A percentile compares a stretch with the other conserved stretches of the same genome.
These are phyloP conservation scores for Trifolium fragiferum DNA, from an alignment of 306 rosid species.

Conservation along the genomic window DNA sequence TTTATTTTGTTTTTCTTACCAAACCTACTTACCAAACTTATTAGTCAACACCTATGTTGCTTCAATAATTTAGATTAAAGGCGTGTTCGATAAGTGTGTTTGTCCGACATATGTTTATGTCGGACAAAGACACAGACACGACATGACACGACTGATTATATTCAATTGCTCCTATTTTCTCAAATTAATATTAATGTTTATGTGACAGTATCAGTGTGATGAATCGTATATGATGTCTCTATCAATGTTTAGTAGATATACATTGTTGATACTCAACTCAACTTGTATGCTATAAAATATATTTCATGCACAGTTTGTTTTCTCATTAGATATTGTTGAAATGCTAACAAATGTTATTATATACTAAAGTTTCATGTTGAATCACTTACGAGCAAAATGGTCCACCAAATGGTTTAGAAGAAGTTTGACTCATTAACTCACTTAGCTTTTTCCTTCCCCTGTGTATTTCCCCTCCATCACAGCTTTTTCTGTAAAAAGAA, in stretches of 20 bases:
- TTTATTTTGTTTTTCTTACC: background rate
- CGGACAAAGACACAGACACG: background rate
- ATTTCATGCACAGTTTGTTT: slow-evolving; percentile 31
- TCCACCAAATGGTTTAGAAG: slow-evolving; percentile 60
- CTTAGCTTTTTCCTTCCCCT: slow-evolving; percentile 49
- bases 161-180: too few species aligned
- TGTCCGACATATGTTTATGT: background rate
- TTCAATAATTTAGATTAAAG: background rate
- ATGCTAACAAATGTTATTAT: slow-evolving; percentile 32
- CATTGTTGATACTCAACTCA: background rate
- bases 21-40: background rate
- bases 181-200: too few species aligned
- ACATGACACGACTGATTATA: too few species aligned
- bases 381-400: slow-evolving; percentile 92
- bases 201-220: background rate
- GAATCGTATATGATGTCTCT: background rate
- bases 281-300: background rate
- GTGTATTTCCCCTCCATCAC: slow-evolving; percentile 52
- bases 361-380: slow-evolving; percentile 29
- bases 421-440: slow-evolving; percentile 49
- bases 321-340: slow-evolving; percentile 32
- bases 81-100: background rate
- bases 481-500: slow-evolving; percentile 55
- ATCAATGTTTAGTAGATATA: background rate
- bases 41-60: background rate